Evolutionary conservation across 169 alveolate species (phyloP).

Genomic region (Cryptosporidium sp.): DNA sequence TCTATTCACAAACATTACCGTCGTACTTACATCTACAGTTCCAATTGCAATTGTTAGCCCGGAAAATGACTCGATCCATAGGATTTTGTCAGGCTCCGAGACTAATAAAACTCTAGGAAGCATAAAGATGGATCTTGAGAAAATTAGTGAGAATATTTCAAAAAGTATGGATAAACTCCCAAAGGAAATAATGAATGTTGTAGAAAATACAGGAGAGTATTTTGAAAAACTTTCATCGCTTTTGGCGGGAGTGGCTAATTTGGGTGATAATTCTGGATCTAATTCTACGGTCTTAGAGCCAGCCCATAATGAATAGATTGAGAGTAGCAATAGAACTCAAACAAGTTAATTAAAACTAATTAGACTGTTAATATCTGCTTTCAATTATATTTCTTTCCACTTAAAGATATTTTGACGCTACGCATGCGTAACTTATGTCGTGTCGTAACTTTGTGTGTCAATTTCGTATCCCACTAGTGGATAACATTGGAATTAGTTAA

Average conservation of each 20-base stretch:
- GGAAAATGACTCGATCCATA: constrained; percentile 45
- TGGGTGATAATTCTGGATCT: neutral
- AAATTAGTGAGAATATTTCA: neutral
- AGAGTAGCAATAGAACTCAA: neutral
- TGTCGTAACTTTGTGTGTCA: constrained; percentile 65
- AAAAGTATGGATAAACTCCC: neutral
- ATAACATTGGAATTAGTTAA: neutral
- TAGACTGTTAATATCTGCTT: neutral
- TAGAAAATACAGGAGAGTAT: neutral
- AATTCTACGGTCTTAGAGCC: neutral
- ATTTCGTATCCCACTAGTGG: constrained; percentile 32
- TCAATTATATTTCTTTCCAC: constrained; percentile 31
- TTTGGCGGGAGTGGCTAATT: neutral
- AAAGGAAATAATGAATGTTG: neutral
- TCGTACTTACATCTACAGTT: constrained; percentile 47
- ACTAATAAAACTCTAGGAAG: neutral
- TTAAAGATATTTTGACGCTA: constrained; percentile 41
- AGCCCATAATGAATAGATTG: neutral
- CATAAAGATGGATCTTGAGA: neutral
- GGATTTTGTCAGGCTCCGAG: constrained; percentile 17
- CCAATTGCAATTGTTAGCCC: constrained; percentile 61
- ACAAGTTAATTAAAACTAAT: neutral
- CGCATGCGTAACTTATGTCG: constrained; percentile 74
- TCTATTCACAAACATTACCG: constrained; percentile 47
- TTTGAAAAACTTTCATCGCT: constrained; percentile 1